A percentile compares a stretch with the other conserved stretches of the same genome.
Conservation (phyloP, 108 stramenopile genomes). For the Bacterosira constricta region DNA sequence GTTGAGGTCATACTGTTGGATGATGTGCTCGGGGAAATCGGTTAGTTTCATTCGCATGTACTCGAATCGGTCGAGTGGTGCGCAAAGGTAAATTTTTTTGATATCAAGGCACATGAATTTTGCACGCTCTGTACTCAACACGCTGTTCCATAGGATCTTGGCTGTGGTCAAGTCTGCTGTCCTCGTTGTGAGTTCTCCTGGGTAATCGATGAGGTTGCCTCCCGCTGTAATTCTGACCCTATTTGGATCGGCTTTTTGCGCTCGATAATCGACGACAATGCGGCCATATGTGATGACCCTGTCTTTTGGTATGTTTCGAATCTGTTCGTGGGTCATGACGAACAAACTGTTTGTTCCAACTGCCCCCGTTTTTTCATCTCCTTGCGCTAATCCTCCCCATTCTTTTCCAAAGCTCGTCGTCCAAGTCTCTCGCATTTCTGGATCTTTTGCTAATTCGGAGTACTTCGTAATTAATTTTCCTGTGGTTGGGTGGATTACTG, state of each 20-base stretch:
- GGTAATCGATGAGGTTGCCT: too few species aligned
- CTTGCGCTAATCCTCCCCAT: too few species aligned
- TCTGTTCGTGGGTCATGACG: too few species aligned
- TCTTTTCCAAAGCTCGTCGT: conserved; percentile 30
- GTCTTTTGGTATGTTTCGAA: neutral
- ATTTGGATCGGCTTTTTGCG: too few species aligned
- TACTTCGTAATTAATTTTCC: conserved; percentile 4
- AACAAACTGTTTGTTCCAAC: neutral
- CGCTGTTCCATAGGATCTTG: conserved; percentile 61
- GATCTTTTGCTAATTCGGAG: neutral
- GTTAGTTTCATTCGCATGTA: conserved; percentile 41
- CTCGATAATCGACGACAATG: conserved; percentile 23
- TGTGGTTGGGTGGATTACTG: too few species aligned
- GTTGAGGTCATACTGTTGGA: conserved; percentile 36
- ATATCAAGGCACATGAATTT: conserved; percentile 32
- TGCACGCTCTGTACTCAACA: conserved; percentile 32
- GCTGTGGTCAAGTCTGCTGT: too few species aligned
- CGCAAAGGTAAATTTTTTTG: conserved; percentile 54
- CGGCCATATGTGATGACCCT: conserved; percentile 44
- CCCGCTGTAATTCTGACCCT: too few species aligned
- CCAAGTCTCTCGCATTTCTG: conserved; percentile 20
- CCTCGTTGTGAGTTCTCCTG: conserved; percentile 28
- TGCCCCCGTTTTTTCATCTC: too few species aligned
- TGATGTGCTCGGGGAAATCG: conserved; percentile 24
- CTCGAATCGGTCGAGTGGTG: conserved; percentile 35